Conservation (phyloP, 805 yeast species). For the Zygosaccharomyces bisporus region DNA sequence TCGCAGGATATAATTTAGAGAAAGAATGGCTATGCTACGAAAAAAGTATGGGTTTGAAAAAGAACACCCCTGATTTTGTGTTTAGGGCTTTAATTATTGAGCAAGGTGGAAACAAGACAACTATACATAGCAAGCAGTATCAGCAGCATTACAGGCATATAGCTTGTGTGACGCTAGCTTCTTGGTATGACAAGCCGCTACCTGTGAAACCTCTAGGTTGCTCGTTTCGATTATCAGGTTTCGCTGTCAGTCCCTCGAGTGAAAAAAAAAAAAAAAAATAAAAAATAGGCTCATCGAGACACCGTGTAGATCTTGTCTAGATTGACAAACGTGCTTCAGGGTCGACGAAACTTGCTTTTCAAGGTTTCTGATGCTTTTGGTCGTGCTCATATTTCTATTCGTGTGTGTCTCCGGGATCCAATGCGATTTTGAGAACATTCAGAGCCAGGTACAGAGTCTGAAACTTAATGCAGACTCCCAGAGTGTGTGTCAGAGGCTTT, state of each 20-base stretch:
- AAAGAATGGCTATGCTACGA: not conserved
- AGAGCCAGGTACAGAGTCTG: conserved; percentile 8
- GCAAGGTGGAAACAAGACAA: not conserved
- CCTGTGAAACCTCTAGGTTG: too few relatives aligned
- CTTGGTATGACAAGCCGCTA: too few relatives aligned
- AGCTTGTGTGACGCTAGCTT: too few relatives aligned
- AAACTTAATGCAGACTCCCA: conserved; percentile 17
- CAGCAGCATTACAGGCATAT: too few relatives aligned
- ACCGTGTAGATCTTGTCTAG: not conserved
- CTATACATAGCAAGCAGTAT: not conserved
- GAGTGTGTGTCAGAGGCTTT: conserved; percentile 14
- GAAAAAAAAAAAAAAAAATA: not conserved
- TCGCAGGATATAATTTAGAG: not conserved
- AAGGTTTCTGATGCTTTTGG: conserved; percentile 2
- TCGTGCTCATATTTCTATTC: not conserved
- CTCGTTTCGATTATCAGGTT: not conserved
- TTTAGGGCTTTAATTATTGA: not conserved
- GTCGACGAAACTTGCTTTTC: not conserved
- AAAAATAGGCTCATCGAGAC: conserved; percentile 3
- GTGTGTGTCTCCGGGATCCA: conserved; percentile 5
- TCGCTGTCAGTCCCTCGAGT: conserved; percentile 1
- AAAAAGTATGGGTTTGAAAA: not conserved
- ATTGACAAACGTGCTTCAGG: not conserved
- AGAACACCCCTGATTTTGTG: not conserved
- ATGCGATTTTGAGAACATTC: conserved; percentile 12